Conservation (phyloP, 768 basidiomycete genomes). For the Rhizopogon roseolus region DNA sequence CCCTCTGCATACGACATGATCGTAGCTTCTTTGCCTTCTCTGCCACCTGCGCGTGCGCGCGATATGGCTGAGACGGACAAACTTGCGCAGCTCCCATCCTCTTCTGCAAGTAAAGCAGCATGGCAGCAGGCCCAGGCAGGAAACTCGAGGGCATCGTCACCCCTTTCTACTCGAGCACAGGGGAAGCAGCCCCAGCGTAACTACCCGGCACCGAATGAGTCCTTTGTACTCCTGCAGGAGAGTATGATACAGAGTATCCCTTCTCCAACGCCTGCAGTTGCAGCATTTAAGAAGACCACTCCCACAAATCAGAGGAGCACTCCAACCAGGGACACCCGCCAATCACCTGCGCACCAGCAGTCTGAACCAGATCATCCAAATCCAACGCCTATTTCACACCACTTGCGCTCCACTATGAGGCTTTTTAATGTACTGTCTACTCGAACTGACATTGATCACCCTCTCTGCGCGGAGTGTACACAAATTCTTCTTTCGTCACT, state of each 20-base stretch:
- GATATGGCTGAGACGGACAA: constrained; percentile 39
- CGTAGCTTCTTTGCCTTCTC: constrained; percentile 59
- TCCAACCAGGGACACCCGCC: constrained; percentile 18
- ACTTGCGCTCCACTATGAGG: constrained; percentile 68
- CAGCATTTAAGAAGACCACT: constrained; percentile 38
- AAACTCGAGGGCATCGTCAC: constrained; percentile 25
- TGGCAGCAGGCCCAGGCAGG: constrained; percentile 54
- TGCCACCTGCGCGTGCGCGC: constrained; percentile 37
- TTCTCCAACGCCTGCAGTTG: constrained; percentile 38
- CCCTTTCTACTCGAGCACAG: constrained; percentile 51
- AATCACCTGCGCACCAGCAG: constrained; percentile 26
- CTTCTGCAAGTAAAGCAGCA: constrained; percentile 51
- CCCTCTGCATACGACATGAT: constrained; percentile 89
- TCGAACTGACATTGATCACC: constrained; percentile 82
- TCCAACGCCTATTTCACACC: constrained; percentile 73
- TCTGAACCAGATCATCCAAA: constrained; percentile 51
- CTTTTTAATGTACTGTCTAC: constrained; percentile 76
- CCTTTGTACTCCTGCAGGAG: constrained; percentile 88
- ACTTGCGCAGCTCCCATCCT: constrained; percentile 41
- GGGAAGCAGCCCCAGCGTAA: constrained; percentile 56
- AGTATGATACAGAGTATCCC: constrained; percentile 73
- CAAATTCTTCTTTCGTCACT: constrained; percentile 72
- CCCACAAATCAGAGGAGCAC: constrained; percentile 31
- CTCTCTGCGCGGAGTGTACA: constrained; percentile 93
- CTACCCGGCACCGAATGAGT: constrained; percentile 67